These are phyloP conservation scores for Psidium guajava DNA, from an alignment of 345 rosid species.

Conservation along the genomic window DNA sequence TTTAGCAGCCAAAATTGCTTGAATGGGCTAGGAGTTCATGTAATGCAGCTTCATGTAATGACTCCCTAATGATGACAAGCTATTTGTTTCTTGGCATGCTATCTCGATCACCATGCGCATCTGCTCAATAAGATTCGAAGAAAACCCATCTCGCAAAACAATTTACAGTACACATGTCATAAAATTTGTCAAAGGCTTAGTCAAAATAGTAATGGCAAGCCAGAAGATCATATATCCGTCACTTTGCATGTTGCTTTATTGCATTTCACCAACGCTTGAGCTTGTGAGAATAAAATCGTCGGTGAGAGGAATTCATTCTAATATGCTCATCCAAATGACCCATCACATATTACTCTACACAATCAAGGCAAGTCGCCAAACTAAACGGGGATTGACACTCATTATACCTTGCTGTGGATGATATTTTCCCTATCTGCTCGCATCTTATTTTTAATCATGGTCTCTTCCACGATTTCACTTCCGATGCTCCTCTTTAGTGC, in stretches of 20 bases:
- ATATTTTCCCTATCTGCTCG: constrained; percentile 34
- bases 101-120: too few species aligned
- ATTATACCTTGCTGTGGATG: constrained; percentile 37
- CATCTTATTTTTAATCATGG: too few species aligned
- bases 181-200: constrained; percentile 61
- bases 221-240: constrained; percentile 56
- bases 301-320: constrained; percentile 27
- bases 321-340: constrained; percentile 67
- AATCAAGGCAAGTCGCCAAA: constrained; percentile 56
- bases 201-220: constrained; percentile 55
- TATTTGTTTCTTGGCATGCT: too few species aligned
- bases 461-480: too few species aligned
- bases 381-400: constrained; percentile 35
- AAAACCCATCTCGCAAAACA: too few species aligned
- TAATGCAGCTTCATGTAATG: too few species aligned
- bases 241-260: constrained; percentile 61
- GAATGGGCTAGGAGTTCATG: too few species aligned
- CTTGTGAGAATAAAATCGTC: constrained; percentile 57
- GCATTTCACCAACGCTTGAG: constrained; percentile 68
- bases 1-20: too few species aligned
- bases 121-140: too few species aligned
- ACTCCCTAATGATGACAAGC: too few species aligned
- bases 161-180: constrained; percentile 57
- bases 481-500: too few species aligned
- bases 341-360: constrained; percentile 48